Percentiles rank a stretch among this genome's conserved stretches.
These are phyloP conservation scores for Backusella psychrophila DNA, from an alignment of 192 early-diverging fungal species.

Conservation along the genomic window DNA sequence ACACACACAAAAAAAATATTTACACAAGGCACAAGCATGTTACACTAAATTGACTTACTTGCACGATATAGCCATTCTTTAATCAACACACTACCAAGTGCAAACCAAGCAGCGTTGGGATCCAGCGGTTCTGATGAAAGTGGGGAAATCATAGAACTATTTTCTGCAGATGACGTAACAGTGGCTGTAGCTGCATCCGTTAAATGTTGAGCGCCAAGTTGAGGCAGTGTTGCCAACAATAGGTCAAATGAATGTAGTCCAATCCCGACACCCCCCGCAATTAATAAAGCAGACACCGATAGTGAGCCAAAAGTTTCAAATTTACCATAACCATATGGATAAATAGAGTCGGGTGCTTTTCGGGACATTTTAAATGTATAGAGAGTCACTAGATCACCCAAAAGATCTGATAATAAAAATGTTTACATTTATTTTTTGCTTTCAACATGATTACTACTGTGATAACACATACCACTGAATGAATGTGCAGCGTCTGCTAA, in stretches of 20 bases:
- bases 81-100: constrained; percentile 56
- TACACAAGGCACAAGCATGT: not conserved
- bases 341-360: constrained; percentile 48
- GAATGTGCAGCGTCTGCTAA: constrained; percentile 82
- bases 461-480: constrained; percentile 48
- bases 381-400: constrained; percentile 75
- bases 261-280: constrained; percentile 67
- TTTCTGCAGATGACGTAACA: constrained; percentile 20
- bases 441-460: not conserved
- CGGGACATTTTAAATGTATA: constrained; percentile 72
- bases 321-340: constrained; percentile 71
- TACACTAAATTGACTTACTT: constrained; percentile 34
- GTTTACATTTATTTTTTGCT: not conserved
- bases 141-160: constrained; percentile 12
- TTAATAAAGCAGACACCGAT: constrained; percentile 66
- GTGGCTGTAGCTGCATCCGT: not conserved
- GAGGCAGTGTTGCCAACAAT: constrained; percentile 37
- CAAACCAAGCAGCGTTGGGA: constrained; percentile 71
- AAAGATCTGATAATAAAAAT: constrained; percentile 39
- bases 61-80: constrained; percentile 76
- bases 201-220: not conserved
- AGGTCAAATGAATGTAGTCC: constrained; percentile 62
- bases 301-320: constrained; percentile 65
- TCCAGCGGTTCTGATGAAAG: constrained; percentile 34
- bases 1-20: not conserved